These are phyloP conservation scores for Myriosclerotinia scirpicola DNA, from an alignment of 2,329 filamentous ascomycete genomes.

Conservation along the genomic window DNA sequence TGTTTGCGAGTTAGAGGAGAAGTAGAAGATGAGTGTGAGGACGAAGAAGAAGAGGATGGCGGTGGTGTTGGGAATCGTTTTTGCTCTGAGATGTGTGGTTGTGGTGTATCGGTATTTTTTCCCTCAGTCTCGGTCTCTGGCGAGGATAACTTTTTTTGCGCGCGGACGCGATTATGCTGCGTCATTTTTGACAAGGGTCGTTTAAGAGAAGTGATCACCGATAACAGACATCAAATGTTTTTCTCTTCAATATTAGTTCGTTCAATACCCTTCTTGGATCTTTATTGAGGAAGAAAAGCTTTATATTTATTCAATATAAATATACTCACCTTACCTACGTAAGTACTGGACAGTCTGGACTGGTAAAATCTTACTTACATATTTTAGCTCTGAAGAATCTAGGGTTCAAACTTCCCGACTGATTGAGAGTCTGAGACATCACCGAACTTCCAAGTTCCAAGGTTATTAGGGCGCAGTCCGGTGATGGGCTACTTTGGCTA, in stretches of 20 bases:
- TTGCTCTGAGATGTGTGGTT: background rate
- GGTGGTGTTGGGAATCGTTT: background rate
- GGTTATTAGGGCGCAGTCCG: background rate
- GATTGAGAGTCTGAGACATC: conserved; percentile 17
- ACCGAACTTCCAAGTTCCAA: too few relatives aligned
- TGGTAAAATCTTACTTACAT: too few relatives aligned
- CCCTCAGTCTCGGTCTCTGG: background rate
- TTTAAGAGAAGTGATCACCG: too few relatives aligned
- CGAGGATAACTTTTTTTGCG: background rate
- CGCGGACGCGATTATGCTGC: conserved; percentile 8
- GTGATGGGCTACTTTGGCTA: background rate
- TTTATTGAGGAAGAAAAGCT: too few relatives aligned
- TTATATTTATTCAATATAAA: too few relatives aligned
- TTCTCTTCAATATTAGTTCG: background rate
- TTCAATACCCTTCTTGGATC: too few relatives aligned
- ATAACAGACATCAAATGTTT: background rate
- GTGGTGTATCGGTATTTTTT: background rate
- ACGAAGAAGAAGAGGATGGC: background rate
- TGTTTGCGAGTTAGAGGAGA: background rate
- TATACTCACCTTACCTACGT: too few relatives aligned
- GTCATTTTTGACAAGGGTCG: conserved; percentile 10
- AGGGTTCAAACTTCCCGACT: too few relatives aligned
- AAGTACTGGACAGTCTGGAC: too few relatives aligned
- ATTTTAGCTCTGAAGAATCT: too few relatives aligned
- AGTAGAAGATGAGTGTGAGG: background rate